Evolutionary conservation across 2,329 filamentous ascomycete species (phyloP).

Genomic region (Thielaviopsis populi): DNA sequence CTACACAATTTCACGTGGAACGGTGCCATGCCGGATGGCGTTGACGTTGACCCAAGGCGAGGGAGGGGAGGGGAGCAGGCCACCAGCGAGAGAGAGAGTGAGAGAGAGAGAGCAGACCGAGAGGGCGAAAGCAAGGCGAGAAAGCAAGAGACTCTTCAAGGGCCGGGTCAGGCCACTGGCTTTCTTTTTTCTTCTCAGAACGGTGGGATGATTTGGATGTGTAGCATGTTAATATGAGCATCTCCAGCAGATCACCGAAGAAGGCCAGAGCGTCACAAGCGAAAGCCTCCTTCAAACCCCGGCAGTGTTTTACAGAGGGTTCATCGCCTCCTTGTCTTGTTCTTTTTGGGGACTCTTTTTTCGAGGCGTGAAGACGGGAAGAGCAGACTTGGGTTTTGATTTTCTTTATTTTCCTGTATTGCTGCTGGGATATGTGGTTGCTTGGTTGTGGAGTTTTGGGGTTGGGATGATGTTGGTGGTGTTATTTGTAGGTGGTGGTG

Average conservation of each 20-base stretch:
- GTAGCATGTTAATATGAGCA: neutral
- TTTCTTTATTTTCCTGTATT: neutral
- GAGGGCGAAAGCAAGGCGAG: neutral
- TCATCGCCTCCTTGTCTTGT: conserved; percentile 9
- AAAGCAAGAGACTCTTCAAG: neutral
- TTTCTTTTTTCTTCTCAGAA: neutral
- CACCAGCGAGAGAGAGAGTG: too few relatives aligned
- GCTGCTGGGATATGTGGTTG: too few relatives aligned
- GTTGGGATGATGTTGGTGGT: too few relatives aligned
- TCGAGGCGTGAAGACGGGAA: neutral
- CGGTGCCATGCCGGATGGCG: neutral
- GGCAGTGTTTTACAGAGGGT: conserved; percentile 11
- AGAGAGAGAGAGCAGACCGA: neutral
- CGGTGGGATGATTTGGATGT: neutral
- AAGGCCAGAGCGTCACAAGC: conserved; percentile 7
- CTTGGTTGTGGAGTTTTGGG: too few relatives aligned
- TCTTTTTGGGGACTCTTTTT: neutral
- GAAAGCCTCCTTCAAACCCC: conserved; percentile 15
- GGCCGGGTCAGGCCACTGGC: neutral
- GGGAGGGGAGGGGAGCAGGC: neutral
- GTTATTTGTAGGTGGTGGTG: too few relatives aligned
- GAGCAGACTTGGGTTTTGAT: neutral
- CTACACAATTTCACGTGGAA: neutral
- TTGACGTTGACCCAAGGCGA: neutral
- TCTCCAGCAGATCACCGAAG: neutral